These are phyloP conservation scores for Aspergillus mulundensis DNA, from an alignment of 495 filamentous ascomycete species.

Conservation along the genomic window DNA sequence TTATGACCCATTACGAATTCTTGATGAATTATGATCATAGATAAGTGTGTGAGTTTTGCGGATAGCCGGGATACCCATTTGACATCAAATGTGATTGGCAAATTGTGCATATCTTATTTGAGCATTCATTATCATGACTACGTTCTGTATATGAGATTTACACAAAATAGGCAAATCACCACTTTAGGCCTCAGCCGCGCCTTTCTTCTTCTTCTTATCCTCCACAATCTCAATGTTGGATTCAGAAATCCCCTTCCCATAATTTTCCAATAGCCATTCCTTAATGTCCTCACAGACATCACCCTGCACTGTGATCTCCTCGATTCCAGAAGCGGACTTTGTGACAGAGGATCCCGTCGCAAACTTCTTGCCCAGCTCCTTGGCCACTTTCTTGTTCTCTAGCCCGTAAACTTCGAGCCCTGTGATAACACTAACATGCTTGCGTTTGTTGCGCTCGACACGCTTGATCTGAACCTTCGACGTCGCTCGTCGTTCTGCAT, in stretches of 20 bases:
- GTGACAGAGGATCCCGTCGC: constrained; percentile 92
- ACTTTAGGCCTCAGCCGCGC: constrained; percentile 19
- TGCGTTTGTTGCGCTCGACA: constrained; percentile 95
- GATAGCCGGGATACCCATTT: background rate
- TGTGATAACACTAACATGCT: constrained; percentile 85
- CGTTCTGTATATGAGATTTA: background rate
- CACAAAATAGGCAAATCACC: background rate
- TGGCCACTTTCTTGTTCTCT: constrained; percentile 81
- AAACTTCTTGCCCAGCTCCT: constrained; percentile 53
- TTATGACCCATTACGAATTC: constrained; percentile 27
- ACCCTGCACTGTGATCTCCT: constrained; percentile 97
- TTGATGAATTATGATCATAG: constrained; percentile 32
- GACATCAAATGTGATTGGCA: background rate
- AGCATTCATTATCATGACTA: constrained; percentile 3
- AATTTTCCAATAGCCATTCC: constrained; percentile 83
- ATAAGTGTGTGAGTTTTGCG: background rate
- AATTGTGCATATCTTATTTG: background rate
- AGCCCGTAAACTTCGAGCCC: constrained; percentile 87
- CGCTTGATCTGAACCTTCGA: constrained; percentile 90
- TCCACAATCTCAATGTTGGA: constrained; percentile 92
- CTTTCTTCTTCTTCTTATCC: constrained; percentile 79
- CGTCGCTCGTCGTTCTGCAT: constrained; percentile 68
- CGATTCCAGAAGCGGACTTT: constrained; percentile 75
- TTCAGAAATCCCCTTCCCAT: constrained; percentile 76
- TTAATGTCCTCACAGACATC: constrained; percentile 93